phyloP scores from a whole-genome alignment of 2,329 filamentous ascomycete species.

The Ophiocordyceps sinensis region DNA sequence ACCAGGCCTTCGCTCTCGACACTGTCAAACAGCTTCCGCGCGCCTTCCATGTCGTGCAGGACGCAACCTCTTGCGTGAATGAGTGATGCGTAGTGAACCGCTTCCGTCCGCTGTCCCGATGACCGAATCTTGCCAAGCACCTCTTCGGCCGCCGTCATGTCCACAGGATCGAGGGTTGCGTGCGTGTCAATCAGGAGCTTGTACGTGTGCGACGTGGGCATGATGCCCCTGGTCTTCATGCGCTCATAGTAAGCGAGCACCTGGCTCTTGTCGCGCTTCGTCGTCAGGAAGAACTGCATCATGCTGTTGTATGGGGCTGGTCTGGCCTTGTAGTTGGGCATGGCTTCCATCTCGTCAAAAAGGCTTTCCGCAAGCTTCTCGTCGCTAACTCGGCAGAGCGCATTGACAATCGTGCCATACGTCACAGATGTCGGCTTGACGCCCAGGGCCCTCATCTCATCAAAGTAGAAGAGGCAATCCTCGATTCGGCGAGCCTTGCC shows the following conservation, averaged over 20 bases:
- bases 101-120: constrained; percentile 64
- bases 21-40: constrained; percentile 66
- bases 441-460: constrained; percentile 85
- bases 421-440: constrained; percentile 96
- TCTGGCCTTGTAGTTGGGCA: constrained; percentile 96
- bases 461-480: constrained; percentile 95
- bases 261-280: constrained; percentile 90
- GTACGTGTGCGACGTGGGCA: constrained; percentile 89
- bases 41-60: constrained; percentile 76
- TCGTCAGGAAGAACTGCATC: constrained; percentile 98
- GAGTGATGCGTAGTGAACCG: constrained; percentile 88
- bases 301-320: constrained; percentile 97
- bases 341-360: constrained; percentile 98
- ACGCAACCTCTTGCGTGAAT: constrained; percentile 95
- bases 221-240: constrained; percentile 76
- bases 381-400: constrained; percentile 89
- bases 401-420: constrained; percentile 96
- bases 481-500: constrained; percentile 96
- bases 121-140: constrained; percentile 67
- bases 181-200: constrained; percentile 94
- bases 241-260: constrained; percentile 89
- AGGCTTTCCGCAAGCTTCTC: constrained; percentile 96
- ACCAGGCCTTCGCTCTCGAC: constrained; percentile 56
- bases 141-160: constrained; percentile 76
- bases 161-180: constrained; percentile 79